phyloP scores from a whole-genome alignment of 768 basidiomycete species.

The Tulasnella sp. region DNA sequence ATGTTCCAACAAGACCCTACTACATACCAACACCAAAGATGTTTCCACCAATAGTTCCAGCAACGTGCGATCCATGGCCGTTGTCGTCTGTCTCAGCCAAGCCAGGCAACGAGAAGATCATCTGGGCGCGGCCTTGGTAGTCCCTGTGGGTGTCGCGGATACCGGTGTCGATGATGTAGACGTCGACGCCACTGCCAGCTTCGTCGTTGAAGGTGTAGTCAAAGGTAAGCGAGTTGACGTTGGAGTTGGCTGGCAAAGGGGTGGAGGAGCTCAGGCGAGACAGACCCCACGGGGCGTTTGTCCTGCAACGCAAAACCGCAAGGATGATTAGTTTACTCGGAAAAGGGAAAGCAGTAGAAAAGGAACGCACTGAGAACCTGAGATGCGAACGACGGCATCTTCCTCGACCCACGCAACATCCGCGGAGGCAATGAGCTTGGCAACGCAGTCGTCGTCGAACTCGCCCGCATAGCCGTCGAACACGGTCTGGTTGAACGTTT shows the following conservation, averaged over 20 bases:
- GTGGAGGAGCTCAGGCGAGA: background rate
- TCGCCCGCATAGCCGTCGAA: slow-evolving; percentile 1
- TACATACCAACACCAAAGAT: slow-evolving; percentile 23
- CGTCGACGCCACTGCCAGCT: slow-evolving; percentile 24
- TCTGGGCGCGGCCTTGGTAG: slow-evolving; percentile 23
- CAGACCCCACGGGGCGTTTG: slow-evolving; percentile 21
- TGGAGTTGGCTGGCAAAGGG: background rate
- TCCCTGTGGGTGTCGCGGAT: slow-evolving; percentile 9
- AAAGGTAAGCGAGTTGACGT: slow-evolving; percentile 7
- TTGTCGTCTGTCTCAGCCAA: slow-evolving; percentile 15
- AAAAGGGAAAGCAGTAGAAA: background rate
- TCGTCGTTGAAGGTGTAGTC: slow-evolving; percentile 18
- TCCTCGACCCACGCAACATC: slow-evolving; percentile 23
- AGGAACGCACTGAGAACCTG: slow-evolving; percentile 16
- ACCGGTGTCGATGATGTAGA: slow-evolving; percentile 25
- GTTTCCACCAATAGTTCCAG: slow-evolving; percentile 15
- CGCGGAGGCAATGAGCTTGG: background rate
- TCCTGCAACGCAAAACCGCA: background rate
- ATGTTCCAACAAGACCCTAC: too few relatives aligned
- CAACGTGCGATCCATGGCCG: slow-evolving; percentile 24
- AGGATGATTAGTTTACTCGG: background rate
- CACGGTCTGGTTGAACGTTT: background rate
- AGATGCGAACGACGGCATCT: slow-evolving; percentile 11
- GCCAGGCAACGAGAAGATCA: slow-evolving; percentile 2
- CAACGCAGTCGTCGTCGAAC: slow-evolving; percentile 17